Percentiles rank a stretch among this genome's conserved stretches.
phyloP scores from a whole-genome alignment of 2,329 filamentous ascomycete genomes.

The Aspergillus sp. region DNA sequence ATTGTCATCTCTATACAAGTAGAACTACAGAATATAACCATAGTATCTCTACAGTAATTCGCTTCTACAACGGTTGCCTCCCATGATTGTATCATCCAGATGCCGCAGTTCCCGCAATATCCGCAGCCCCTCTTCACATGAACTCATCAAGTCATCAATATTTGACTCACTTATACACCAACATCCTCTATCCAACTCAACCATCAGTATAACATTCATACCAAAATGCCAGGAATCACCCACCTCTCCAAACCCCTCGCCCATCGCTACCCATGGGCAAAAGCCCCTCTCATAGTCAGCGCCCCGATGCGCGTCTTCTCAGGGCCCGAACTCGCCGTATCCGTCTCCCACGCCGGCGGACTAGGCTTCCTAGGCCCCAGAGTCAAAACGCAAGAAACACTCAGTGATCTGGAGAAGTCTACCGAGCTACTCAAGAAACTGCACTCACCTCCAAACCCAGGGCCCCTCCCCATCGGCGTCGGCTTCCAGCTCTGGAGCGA shows the following conservation, averaged over 20 bases:
- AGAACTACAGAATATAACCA: too few relatives aligned
- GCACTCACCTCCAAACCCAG: not conserved
- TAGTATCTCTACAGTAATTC: too few relatives aligned
- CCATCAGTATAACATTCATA: too few relatives aligned
- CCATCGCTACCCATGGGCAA: conserved; percentile 59
- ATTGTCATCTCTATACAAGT: too few relatives aligned
- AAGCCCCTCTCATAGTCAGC: conserved; percentile 59
- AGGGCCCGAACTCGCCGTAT: conserved; percentile 57
- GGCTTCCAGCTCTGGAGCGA: conserved; percentile 45
- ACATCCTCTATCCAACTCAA: too few relatives aligned
- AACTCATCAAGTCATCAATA: too few relatives aligned
- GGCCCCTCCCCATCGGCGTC: conserved; percentile 37
- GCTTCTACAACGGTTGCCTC: too few relatives aligned
- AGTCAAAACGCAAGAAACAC: conserved; percentile 40
- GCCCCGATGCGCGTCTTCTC: conserved; percentile 72
- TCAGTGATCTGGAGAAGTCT: conserved; percentile 34
- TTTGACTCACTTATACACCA: too few relatives aligned
- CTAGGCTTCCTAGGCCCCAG: conserved; percentile 60
- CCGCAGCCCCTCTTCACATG: too few relatives aligned
- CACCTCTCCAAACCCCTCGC: not conserved
- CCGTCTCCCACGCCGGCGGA: conserved; percentile 58
- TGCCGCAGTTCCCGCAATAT: too few relatives aligned
- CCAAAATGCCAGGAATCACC: not conserved
- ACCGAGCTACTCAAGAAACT: conserved; percentile 22
- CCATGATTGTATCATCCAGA: too few relatives aligned